Base-by-base conservation (phyloP, 371 early-diverging fungal species). In the Mortierella sp. region DNA sequence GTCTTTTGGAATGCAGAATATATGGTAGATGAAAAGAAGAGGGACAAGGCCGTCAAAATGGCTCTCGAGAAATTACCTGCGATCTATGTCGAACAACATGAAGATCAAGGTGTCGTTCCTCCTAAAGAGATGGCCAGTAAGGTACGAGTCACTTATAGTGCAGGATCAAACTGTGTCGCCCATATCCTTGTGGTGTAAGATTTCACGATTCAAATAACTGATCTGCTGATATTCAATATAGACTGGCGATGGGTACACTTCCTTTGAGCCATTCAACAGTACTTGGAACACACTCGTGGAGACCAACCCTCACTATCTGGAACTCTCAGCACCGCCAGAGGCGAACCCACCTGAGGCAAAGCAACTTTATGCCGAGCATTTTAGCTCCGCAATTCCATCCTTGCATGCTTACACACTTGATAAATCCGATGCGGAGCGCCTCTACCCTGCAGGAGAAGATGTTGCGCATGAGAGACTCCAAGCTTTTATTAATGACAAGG, bases 101-200 rank as follows among this genome's bases (percentile, higher is more conserved):
- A 91, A 32, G 91, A 90, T 68, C 90, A 90, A 82, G 86, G 88
- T 64, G 77, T 90, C 22, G 75, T 89, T 3, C 75, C 76, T 15
- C 92, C 93, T 6, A 86, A 85, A 9, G 67, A 70, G 6, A 69
- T 90, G 3, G 54, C 49, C 73, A 85, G 76, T 45, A 83, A 87
- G 85, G 72, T 73, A 79, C n/a, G 57, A 10, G 23, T 42, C 2
- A 47, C 26, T 23, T 53, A 19, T 40, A 40, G 40, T 3, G 15
- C 40, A 40, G 15, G 40, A 15, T 40, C 10, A 13, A 40, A 15
- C 15, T 40, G 40, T 40, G 40, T 15, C 15, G 15, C 15, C 40
- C 15, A 40, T 40, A 40, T 47, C n/a, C 47, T 47, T 17, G 8
- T 47, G 17, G n/a, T n/a, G n/a, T 47, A 47, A 5, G 8, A 7